Conservation (phyloP, 805 yeast species). For the Ogataea pini region DNA sequence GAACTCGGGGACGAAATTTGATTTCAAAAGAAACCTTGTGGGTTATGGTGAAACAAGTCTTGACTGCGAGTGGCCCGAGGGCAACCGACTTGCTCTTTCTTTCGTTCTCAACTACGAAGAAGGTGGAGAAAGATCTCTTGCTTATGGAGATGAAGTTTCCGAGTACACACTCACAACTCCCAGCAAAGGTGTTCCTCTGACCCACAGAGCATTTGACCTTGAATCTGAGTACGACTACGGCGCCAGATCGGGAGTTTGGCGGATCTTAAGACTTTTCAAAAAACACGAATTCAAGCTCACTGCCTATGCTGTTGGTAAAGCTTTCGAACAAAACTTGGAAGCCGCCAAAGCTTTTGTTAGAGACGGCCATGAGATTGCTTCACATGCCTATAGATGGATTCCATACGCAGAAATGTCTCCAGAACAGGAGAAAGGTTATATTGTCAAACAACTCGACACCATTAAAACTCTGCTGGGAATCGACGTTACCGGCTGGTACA, state of each 20-base stretch:
- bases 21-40: conserved; percentile 20
- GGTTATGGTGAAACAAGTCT: conserved; percentile 33
- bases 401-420: conserved; percentile 34
- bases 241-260: conserved; percentile 24
- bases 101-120: conserved; percentile 33
- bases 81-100: conserved; percentile 27
- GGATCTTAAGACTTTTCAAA: conserved; percentile 35
- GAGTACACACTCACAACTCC: conserved; percentile 20
- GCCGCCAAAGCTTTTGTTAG: conserved; percentile 38
- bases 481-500: conserved; percentile 40
- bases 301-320: conserved; percentile 42
- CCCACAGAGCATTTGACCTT: conserved; percentile 19
- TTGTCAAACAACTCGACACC: conserved; percentile 33
- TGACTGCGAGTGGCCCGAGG: conserved; percentile 31
- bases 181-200: conserved; percentile 16
- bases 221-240: conserved; percentile 23
- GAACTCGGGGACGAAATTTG: conserved; percentile 18
- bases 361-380: conserved; percentile 42
- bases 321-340: conserved; percentile 36
- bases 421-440: conserved; percentile 37
- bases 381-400: conserved; percentile 42
- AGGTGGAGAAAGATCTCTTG: conserved; percentile 28
- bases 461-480: conserved; percentile 36
- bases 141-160: conserved; percentile 17
- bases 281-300: conserved; percentile 36